Percentiles rank a stretch among this genome's conserved stretches.
Evolutionary conservation across 2,329 filamentous ascomycete species (phyloP).

Genomic region (Grosmannia penicillata): DNA sequence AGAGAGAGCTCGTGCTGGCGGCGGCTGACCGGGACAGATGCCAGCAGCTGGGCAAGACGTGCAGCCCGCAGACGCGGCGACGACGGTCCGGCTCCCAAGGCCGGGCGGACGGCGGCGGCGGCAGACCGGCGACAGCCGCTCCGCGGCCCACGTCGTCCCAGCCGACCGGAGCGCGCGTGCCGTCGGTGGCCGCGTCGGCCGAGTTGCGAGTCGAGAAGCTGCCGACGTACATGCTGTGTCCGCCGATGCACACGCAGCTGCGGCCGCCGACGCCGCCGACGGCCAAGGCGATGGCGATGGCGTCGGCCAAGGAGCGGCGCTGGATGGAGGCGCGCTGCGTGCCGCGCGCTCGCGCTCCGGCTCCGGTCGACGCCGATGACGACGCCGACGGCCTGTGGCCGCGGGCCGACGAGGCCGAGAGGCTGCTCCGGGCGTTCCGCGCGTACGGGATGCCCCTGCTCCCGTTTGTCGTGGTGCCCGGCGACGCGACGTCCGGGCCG

Average conservation of each 20-base stretch:
- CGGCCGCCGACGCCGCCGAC: not conserved
- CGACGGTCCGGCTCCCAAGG: constrained; percentile 31
- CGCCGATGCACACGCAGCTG: not conserved
- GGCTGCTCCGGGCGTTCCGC: constrained; percentile 22
- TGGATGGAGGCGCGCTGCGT: not conserved
- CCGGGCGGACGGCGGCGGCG: not conserved
- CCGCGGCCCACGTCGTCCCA: too few species aligned
- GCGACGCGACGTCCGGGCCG: constrained; percentile 19
- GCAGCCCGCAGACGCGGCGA: constrained; percentile 30
- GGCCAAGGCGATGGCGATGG: not conserved
- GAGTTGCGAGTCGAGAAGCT: not conserved
- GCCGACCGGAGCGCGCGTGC: too few species aligned
- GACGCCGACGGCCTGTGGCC: constrained; percentile 22
- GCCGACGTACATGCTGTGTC: not conserved
- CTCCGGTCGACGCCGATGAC: not conserved
- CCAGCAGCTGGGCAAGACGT: constrained; percentile 30
- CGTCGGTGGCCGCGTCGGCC: not conserved
- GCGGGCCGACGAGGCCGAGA: constrained; percentile 22
- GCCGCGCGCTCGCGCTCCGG: too few species aligned
- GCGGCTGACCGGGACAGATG: constrained; percentile 23
- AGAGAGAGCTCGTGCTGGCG: too few species aligned
- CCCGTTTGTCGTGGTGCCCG: constrained; percentile 30
- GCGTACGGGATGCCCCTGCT: constrained; percentile 21
- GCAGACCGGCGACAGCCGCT: too few species aligned
- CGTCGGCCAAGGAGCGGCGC: not conserved